Evolutionary conservation across 441 rosid genomes (phyloP), one percentile per base, ranked within the genome.

Genomic region (Gossypium aridum): DNA sequence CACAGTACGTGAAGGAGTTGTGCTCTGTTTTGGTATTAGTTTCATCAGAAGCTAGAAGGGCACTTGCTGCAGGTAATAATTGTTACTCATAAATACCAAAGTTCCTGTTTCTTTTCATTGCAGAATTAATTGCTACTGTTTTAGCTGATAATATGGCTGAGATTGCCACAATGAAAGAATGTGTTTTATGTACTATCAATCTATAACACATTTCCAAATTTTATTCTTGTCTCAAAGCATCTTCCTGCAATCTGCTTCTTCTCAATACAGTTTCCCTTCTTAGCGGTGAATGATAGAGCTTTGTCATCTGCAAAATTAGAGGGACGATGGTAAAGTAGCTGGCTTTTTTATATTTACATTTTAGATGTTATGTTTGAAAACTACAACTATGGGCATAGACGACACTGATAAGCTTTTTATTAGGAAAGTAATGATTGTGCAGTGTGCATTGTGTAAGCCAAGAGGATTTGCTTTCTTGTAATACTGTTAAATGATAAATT

Each of bases 11-110:
- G 71, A 88, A 76, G 83, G 85, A 87, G 69, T 75, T 90, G 8
- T 92, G 98, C 84, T 86, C 89, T 43, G 65, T 80, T 80, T 74
- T 89, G 85, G 85, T 88, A 34, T 53, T 80, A 13, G 75, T 80
- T 76, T 81, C 92, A 22, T 20, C 74, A 59, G 87, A 85, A 34
- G 82, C 85, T 56, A 77, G 80, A 59, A 84, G 82, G 54, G 79
- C 77, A 78, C 64, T 79, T 47, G 68, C 85, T 56, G 71, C 85
- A 87, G 91, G 93, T 92, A 43, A 26, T 70, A 45, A 79, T 77
- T 20, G 64, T 16, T 34, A 49, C 57, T 37, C 8, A 54, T 37
- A 69, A 51, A 25, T 43, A 25, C 22, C n/a, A 19, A 25, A 60
- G 31, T 54, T 63, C 17, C 43, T 43, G 31, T 63, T 72, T 68